phyloP scores from a whole-genome alignment of 164 flowering plant species.

The Kalanchoe fedtschenkoi region DNA sequence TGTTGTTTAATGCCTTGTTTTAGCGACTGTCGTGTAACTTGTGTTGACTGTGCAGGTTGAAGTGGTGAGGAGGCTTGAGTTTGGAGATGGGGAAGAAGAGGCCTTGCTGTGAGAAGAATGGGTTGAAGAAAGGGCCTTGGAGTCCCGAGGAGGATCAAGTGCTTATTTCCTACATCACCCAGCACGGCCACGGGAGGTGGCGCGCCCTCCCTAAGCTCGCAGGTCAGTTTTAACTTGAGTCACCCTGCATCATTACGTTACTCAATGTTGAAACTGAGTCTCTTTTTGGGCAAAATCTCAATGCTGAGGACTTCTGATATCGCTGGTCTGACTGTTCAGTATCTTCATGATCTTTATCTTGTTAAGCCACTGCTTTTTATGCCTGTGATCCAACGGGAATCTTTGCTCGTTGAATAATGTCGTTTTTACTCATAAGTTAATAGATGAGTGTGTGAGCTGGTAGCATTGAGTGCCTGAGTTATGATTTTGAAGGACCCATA shows the following conservation, averaged over 20 bases:
- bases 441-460: too few relatives aligned
- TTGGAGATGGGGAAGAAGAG: not conserved
- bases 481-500: not conserved
- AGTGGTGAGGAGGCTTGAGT: too few relatives aligned
- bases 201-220: slow-evolving; percentile 6
- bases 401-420: too few relatives aligned
- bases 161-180: slow-evolving; percentile 1
- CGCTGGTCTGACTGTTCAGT: too few relatives aligned
- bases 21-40: too few relatives aligned
- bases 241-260: not conserved
- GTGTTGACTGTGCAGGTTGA: too few relatives aligned
- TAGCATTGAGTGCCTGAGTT: too few relatives aligned
- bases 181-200: slow-evolving; percentile 3
- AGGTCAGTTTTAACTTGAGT: not conserved
- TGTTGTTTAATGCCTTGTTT: too few relatives aligned
- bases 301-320: not conserved
- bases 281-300: not conserved
- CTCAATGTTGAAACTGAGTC: not conserved
- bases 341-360: too few relatives aligned
- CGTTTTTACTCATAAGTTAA: too few relatives aligned
- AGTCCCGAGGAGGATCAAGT: slow-evolving; percentile 5
- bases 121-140: slow-evolving; percentile 8
- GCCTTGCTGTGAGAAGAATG: slow-evolving; percentile 4
- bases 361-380: too few relatives aligned
- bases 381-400: too few relatives aligned